Evolutionary conservation across 345 rosid species (phyloP).

Genomic region (Eucalyptus globulus): DNA sequence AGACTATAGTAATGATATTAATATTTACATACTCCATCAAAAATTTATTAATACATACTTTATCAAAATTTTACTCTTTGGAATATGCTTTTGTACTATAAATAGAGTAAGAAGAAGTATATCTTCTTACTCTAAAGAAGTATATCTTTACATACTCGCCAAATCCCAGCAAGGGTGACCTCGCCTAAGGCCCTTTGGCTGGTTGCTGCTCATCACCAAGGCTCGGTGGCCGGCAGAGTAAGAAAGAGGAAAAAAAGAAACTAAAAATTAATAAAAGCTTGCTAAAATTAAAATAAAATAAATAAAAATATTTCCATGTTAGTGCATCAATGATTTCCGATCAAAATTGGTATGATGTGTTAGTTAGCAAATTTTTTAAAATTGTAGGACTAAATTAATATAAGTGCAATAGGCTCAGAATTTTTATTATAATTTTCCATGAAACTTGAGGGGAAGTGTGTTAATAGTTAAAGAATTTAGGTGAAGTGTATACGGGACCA

Average conservation of each 20-base stretch:
- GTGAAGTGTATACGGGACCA: background rate
- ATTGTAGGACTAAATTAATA: too few species aligned
- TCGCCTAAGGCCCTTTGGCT: background rate
- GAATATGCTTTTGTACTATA: too few species aligned
- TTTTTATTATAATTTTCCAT: background rate
- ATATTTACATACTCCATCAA: background rate
- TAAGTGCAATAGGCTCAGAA: too few species aligned
- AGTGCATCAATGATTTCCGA: accelerated
- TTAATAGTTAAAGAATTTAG: background rate
- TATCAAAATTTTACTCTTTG: background rate
- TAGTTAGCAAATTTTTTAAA: background rate
- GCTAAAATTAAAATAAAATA: too few species aligned
- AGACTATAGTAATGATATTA: background rate
- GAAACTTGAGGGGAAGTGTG: background rate
- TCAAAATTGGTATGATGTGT: accelerated
- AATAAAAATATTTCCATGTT: accelerated
- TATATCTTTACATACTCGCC: background rate
- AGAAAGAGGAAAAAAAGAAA: background rate
- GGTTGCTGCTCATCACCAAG: background rate
- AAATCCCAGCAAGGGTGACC: background rate
- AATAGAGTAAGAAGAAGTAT: background rate
- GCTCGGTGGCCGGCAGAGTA: accelerated
- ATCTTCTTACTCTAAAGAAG: too few species aligned
- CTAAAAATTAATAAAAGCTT: too few species aligned
- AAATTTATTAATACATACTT: background rate